Base-by-base conservation (phyloP, 2,329 filamentous ascomycete genomes). In the Neofusicoccum cordaticola region DNA sequence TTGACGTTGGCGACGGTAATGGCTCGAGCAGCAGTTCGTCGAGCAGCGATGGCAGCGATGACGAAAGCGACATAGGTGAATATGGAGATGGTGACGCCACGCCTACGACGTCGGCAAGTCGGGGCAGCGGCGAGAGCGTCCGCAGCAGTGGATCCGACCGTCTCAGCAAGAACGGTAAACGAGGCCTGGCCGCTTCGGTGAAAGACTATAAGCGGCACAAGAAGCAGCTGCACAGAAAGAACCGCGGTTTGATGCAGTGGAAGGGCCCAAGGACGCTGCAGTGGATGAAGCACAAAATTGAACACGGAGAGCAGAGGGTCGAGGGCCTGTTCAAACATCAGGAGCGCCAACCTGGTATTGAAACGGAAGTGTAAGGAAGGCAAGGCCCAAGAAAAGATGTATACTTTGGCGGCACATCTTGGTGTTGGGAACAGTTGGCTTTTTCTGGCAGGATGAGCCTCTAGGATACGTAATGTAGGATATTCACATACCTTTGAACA, bases 221-320 rank as follows among this genome's bases (percentile, higher is more conserved):
- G 67, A 85, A 84, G 74, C 82, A 85, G 66, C 76, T 90, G 67
- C 88, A 91, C 74, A 79, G 88, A 56, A 84, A 85, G 71, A 87
- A 92, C 71, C 78, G 87, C 22, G 90, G 90, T 0, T 72, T 90
- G 45, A 92, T 92, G 90, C 90, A 92, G 77, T 92, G 88, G 86
- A 84, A 83, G 71, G 74, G 84, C 71, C 84, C 81, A 19, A 80
- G 80, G 73, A 86, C 76, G 62, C 76, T 80, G 65, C 84, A 88
- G 70, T 85, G 84, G 74, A 81, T 88, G 65, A 85, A 86, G 71
- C 84, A 86, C 44, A 85, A 86, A 63, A 82, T 86, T 1, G 81
- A 83, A 66, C 77, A 82, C 34, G 78, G 84, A 3, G 81, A 81
- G 69, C 75, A 78, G 50, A 77, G 78, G 66, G 71, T 84, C 3